Conservation (phyloP, 805 yeast genomes). For the Yamadazyma sp. region DNA sequence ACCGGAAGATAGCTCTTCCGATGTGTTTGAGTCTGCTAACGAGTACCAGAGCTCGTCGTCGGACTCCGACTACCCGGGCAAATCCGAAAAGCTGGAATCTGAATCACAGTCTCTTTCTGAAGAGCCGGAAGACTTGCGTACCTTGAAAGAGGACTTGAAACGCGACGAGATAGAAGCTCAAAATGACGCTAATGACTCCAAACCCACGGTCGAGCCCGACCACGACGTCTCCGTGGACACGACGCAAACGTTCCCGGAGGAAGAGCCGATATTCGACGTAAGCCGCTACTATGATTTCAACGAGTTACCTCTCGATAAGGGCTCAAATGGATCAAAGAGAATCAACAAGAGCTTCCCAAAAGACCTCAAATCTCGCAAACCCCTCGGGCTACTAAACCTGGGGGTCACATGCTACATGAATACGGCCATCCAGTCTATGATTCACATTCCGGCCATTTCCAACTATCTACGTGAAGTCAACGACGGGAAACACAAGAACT, state of each 20-base stretch:
- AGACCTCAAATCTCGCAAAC: conserved; percentile 48
- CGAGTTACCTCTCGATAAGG: conserved; percentile 59
- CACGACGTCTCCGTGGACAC: conserved; percentile 12
- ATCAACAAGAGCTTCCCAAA: conserved; percentile 75
- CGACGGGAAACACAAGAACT: conserved; percentile 47
- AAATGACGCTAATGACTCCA: background rate
- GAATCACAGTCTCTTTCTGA: conserved; percentile 15
- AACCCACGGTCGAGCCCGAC: conserved; percentile 11
- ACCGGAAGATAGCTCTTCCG: conserved; percentile 5
- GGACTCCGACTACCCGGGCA: conserved; percentile 5
- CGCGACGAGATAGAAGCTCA: conserved; percentile 18
- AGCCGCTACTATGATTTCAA: conserved; percentile 52
- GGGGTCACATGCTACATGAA: conserved; percentile 98
- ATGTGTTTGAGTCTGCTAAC: conserved; percentile 13
- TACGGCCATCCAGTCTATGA: conserved; percentile 86
- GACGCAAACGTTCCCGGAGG: conserved; percentile 32
- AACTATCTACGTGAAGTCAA: conserved; percentile 74
- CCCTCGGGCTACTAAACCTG: conserved; percentile 76
- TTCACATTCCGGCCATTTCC: conserved; percentile 88
- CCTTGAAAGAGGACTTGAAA: conserved; percentile 21
- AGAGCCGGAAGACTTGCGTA: conserved; percentile 18
- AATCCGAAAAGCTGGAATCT: conserved; percentile 7
- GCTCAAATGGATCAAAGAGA: conserved; percentile 57
- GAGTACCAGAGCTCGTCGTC: conserved; percentile 12
- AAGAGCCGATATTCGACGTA: conserved; percentile 6